A percentile compares a stretch with the other conserved stretches of the same genome.
These are phyloP conservation scores for Silene vulgaris DNA, from an alignment of 179 eudicot genomes.

Conservation along the genomic window DNA sequence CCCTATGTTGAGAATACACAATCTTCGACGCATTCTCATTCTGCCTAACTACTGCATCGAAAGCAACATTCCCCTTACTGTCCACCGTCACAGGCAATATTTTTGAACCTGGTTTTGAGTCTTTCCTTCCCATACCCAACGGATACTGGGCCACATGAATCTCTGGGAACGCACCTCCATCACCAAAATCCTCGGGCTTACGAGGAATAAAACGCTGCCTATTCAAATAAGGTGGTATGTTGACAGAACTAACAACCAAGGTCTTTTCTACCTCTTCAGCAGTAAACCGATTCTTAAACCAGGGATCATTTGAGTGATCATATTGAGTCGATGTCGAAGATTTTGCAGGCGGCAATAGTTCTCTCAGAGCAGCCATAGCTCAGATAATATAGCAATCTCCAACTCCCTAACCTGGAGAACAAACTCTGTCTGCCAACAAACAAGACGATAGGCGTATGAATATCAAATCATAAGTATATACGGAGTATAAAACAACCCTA, in stretches of 20 bases:
- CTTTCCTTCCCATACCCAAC: constrained; percentile 71
- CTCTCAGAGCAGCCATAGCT: constrained; percentile 58
- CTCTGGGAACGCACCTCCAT: constrained; percentile 39
- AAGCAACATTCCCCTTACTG: constrained; percentile 63
- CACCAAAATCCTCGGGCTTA: constrained; percentile 79
- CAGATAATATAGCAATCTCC: not conserved
- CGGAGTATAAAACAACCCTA: too few relatives aligned
- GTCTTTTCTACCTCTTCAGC: not conserved
- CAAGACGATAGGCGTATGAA: constrained; percentile 46
- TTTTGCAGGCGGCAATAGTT: constrained; percentile 62
- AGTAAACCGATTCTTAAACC: constrained; percentile 1
- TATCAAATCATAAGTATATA: not conserved
- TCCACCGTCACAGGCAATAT: constrained; percentile 60
- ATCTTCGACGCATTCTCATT: constrained; percentile 74
- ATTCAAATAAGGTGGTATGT: constrained; percentile 54
- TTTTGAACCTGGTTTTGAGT: too few relatives aligned
- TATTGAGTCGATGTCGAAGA: constrained; percentile 31
- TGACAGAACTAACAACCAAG: constrained; percentile 28
- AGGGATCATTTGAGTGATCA: constrained; percentile 17
- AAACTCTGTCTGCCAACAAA: constrained; percentile 48
- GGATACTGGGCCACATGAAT: constrained; percentile 60
- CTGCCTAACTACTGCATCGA: constrained; percentile 83
- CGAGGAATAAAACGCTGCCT: constrained; percentile 63
- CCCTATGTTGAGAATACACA: constrained; percentile 66
- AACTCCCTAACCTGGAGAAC: constrained; percentile 10